Base-by-base conservation (phyloP, 768 basidiomycete species). In the Phlebiopsis gigantea region DNA sequence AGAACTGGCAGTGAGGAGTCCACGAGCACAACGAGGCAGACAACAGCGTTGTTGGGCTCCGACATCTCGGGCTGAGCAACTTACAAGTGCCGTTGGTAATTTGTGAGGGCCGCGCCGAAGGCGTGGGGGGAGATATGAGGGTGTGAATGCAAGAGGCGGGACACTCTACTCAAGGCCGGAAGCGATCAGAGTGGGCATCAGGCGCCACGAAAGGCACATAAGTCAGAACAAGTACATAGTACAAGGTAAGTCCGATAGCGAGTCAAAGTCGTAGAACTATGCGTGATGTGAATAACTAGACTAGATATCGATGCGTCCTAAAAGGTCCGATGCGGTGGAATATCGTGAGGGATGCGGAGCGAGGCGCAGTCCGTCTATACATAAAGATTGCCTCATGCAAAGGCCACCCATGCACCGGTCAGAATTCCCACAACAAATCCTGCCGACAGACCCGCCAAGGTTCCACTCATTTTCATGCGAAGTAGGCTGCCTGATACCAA, bases 1-100 rank as follows among this genome's bases (percentile, higher is more conserved):
- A 75, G 77, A 3, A 89, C 71, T 3, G 74, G 62, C 1, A 81
- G 67, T 5, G 87, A 87, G 1, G 83, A 77, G 50, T 88, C 87
- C 57, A 83, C 73, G 53, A 88, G 78, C 55, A 81, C 76, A 0
- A 78, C 81, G 28, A 88, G 68, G 34, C 34, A 39, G 34, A 39
- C 34, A 17, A 83, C 82, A 48, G 74, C 62, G n/a, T n/a, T n/a
- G n/a, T n/a, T n/a, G 44, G 44, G n/a, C 5, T 45, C 44, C 44
- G 44, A 25, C 44, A 45, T 45, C 2, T 17, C 12, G 34, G 8
- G 34, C 17, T 39, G 12, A 9, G 34, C 17, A 10, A 12, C 12
- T 39, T 39, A 9, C 31, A 39, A 7, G 34, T 17, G 34, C 6
- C 17, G 17, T 39, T 10, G 34, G 12, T 2, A 39, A 17, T 10